Evolutionary conservation across 1,139 yeast genomes (phyloP).

Genomic region (Eremothecium coryli): DNA sequence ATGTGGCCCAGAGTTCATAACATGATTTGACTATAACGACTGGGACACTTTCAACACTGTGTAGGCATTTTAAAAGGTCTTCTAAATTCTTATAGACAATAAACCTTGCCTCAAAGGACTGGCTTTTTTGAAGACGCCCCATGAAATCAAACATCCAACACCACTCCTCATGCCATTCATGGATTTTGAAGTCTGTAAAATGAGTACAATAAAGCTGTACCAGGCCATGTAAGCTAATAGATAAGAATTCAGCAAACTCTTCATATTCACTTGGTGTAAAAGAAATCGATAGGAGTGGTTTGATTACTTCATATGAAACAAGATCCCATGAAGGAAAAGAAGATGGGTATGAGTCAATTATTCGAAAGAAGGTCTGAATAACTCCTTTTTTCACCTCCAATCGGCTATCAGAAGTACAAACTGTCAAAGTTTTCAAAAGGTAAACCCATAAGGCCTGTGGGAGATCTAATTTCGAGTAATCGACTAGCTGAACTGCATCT

Average conservation of each 20-base stretch:
- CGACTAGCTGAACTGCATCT: constrained; percentile 6
- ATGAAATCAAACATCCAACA: constrained; percentile 16
- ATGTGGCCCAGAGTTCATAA: constrained; percentile 56
- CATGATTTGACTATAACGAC: constrained; percentile 35
- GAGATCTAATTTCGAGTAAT: constrained; percentile 8
- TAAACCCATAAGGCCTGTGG: constrained; percentile 50
- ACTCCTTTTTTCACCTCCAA: constrained; percentile 85
- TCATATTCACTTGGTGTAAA: constrained; percentile 19
- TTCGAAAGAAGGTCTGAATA: constrained; percentile 75
- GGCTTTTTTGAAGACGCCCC: constrained; percentile 32
- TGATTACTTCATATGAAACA: constrained; percentile 44
- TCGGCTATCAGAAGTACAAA: constrained; percentile 53
- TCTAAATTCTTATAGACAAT: constrained; percentile 44
- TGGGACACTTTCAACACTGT: constrained; percentile 34
- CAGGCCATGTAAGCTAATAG: constrained; percentile 30
- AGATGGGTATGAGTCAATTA: constrained; percentile 68
- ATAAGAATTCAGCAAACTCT: constrained; percentile 21
- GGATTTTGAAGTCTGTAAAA: constrained; percentile 16
- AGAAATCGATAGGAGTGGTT: constrained; percentile 31
- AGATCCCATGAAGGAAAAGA: constrained; percentile 49
- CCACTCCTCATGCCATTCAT: constrained; percentile 20
- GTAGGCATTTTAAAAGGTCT: constrained; percentile 42
- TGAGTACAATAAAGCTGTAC: constrained; percentile 27
- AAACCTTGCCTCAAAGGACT: constrained; percentile 34
- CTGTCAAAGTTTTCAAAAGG: constrained; percentile 50